phyloP scores from a whole-genome alignment of 164 flowering plant species.

The Pachysandra terminalis region DNA sequence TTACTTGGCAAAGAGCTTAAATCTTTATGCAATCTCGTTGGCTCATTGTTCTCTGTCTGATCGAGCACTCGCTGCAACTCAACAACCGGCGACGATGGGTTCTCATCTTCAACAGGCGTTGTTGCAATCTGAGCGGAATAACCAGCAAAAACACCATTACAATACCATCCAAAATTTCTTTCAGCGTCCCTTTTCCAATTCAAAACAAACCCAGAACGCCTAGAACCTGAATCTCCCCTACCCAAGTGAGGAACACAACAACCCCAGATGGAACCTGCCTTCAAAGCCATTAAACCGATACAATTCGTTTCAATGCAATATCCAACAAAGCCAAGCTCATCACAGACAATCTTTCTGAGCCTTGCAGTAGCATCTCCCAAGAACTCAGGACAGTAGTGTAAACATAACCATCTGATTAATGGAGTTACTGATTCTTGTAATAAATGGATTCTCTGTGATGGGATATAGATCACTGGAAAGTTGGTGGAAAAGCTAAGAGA shows the following conservation, averaged over 20 bases:
- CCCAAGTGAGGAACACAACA: constrained; percentile 12
- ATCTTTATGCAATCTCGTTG: constrained; percentile 26
- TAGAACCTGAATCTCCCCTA: constrained; percentile 14
- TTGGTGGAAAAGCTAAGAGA: too few relatives aligned
- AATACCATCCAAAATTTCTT: constrained; percentile 7
- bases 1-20: constrained; percentile 39
- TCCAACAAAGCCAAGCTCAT: too few relatives aligned
- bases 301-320: too few relatives aligned
- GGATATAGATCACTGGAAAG: too few relatives aligned
- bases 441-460: too few relatives aligned
- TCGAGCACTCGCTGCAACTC: constrained; percentile 15
- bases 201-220: constrained; percentile 6
- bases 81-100: constrained; percentile 10
- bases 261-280: constrained; percentile 12
- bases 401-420: too few relatives aligned
- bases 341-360: too few relatives aligned
- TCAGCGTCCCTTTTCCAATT: constrained; percentile 7
- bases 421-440: too few relatives aligned
- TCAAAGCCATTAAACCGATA: constrained; percentile 20
- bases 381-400: too few relatives aligned
- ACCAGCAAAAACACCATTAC: constrained; percentile 12
- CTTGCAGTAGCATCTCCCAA: too few relatives aligned
- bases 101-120: constrained; percentile 18
- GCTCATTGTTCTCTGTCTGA: constrained; percentile 10
- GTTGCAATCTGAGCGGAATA: constrained; percentile 9